Conservation (phyloP, 2,329 filamentous ascomycete species). For the Teratosphaeria destructans region DNA sequence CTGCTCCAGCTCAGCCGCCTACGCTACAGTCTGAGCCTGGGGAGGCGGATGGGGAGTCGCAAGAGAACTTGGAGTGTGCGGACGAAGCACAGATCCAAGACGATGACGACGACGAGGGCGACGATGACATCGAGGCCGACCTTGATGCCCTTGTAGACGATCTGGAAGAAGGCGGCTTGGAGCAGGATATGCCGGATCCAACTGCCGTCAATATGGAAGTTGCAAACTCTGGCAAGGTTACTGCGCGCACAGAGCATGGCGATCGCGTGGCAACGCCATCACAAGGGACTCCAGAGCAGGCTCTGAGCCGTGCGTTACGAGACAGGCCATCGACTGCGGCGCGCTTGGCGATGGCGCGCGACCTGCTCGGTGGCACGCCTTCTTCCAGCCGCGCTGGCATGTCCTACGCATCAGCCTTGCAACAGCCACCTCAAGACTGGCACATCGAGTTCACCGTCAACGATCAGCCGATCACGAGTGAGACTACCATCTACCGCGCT, state of each 20-base stretch:
- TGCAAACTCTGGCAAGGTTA: conserved; percentile 75
- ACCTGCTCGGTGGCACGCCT: conserved; percentile 31
- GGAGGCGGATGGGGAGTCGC: conserved; percentile 40
- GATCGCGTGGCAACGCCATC: conserved; percentile 76
- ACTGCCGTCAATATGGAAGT: conserved; percentile 88
- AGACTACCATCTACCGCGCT: conserved; percentile 92
- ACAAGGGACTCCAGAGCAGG: conserved; percentile 35
- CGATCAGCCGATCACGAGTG: conserved; percentile 70
- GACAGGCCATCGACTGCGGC: conserved; percentile 22
- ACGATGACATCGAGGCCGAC: conserved; percentile 41
- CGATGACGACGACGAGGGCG: conserved; percentile 58
- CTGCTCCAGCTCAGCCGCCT: conserved; percentile 4
- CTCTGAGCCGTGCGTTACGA: not conserved
- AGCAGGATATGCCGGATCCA: conserved; percentile 65
- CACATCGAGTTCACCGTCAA: conserved; percentile 92
- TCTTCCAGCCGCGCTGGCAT: conserved; percentile 44
- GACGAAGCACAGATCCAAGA: conserved; percentile 79
- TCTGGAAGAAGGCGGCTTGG: conserved; percentile 70
- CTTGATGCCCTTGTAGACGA: conserved; percentile 86
- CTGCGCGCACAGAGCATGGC: conserved; percentile 83
- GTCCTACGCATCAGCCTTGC: conserved; percentile 77
- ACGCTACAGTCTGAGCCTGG: conserved; percentile 5
- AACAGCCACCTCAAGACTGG: conserved; percentile 80
- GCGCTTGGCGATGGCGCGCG: conserved; percentile 23
- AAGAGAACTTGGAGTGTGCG: conserved; percentile 76